These are phyloP conservation scores for Rhodomyrtus tomentosa DNA, from an alignment of 345 rosid species.

Conservation along the genomic window DNA sequence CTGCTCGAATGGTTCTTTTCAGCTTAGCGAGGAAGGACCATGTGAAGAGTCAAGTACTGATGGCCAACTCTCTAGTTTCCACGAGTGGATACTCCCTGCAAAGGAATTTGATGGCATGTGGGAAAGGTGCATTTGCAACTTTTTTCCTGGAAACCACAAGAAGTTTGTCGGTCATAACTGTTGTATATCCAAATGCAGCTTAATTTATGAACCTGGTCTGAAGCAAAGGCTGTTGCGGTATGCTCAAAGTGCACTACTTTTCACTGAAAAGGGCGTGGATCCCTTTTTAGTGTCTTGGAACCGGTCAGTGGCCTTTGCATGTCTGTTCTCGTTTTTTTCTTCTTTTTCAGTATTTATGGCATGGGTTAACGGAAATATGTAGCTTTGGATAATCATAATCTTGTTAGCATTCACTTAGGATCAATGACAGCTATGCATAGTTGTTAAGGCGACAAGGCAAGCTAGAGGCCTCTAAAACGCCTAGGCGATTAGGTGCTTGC, in stretches of 20 bases:
- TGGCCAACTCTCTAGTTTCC: slow-evolving; percentile 82
- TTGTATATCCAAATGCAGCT: slow-evolving; percentile 35
- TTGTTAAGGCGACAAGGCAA: too few species aligned
- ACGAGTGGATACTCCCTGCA: slow-evolving; percentile 96
- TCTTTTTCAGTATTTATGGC: background rate
- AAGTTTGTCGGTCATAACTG: background rate
- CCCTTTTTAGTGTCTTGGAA: slow-evolving; percentile 93
- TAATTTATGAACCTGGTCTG: slow-evolving; percentile 85
- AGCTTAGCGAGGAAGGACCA: slow-evolving; percentile 96
- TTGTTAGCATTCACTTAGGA: background rate
- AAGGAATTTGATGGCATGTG: slow-evolving; percentile 98
- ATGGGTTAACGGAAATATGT: background rate
- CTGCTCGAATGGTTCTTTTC: slow-evolving; percentile 10
- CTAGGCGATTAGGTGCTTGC: too few species aligned
- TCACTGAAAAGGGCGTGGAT: slow-evolving; percentile 85
- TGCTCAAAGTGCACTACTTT: slow-evolving; percentile 84
- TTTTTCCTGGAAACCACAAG: background rate
- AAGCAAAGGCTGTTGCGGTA: slow-evolving; percentile 85
- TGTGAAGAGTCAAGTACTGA: slow-evolving; percentile 74
- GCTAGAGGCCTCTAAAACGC: too few species aligned
- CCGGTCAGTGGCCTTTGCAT: slow-evolving; percentile 36
- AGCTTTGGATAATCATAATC: background rate
- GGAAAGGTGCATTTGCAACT: slow-evolving; percentile 64
- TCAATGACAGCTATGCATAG: background rate
- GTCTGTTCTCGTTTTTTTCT: background rate